Evolutionary conservation across 164 flowering plant species (phyloP).

Genomic region (Annona cherimola): DNA sequence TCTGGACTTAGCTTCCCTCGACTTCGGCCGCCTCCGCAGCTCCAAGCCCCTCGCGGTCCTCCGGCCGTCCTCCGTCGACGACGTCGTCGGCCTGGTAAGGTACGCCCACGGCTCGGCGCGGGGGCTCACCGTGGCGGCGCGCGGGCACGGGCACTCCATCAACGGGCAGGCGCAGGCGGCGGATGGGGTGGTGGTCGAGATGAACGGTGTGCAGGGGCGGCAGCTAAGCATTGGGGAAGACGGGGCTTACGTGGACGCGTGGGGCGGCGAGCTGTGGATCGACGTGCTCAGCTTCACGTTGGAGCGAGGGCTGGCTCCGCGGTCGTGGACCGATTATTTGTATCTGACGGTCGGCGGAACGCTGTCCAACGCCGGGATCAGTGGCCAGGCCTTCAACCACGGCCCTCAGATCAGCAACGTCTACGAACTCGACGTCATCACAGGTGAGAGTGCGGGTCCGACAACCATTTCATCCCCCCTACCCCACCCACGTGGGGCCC

Average conservation of each 20-base stretch:
- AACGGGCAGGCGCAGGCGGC: conserved; percentile 81
- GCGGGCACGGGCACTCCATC: conserved; percentile 93
- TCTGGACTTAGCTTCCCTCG: conserved; percentile 48
- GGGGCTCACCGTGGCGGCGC: conserved; percentile 66
- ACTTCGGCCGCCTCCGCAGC: conserved; percentile 50
- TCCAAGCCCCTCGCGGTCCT: conserved; percentile 62
- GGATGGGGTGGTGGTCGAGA: conserved; percentile 65
- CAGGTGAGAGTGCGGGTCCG: conserved; percentile 39
- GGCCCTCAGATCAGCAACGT: conserved; percentile 97
- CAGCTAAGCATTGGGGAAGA: conserved; percentile 2
- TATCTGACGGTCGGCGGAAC: conserved; percentile 93
- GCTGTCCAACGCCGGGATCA: conserved; percentile 89
- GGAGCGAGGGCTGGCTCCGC: conserved; percentile 70
- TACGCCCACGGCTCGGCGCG: conserved; percentile 36
- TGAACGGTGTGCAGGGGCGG: conserved; percentile 32
- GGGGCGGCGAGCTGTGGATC: conserved; percentile 98
- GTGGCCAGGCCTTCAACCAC: conserved; percentile 92
- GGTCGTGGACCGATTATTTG: conserved; percentile 97
- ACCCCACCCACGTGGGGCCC: background rate
- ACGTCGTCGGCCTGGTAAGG: conserved; percentile 43
- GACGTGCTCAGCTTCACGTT: conserved; percentile 63
- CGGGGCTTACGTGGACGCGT: conserved; percentile 60
- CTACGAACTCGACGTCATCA: conserved; percentile 77
- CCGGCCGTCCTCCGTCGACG: conserved; percentile 55
- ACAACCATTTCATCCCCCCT: background rate